Percentiles rank a stretch among this genome's conserved stretches.
Evolutionary conservation across 208 protist species (phyloP).

Genomic region (Wallacemonas sp.): DNA sequence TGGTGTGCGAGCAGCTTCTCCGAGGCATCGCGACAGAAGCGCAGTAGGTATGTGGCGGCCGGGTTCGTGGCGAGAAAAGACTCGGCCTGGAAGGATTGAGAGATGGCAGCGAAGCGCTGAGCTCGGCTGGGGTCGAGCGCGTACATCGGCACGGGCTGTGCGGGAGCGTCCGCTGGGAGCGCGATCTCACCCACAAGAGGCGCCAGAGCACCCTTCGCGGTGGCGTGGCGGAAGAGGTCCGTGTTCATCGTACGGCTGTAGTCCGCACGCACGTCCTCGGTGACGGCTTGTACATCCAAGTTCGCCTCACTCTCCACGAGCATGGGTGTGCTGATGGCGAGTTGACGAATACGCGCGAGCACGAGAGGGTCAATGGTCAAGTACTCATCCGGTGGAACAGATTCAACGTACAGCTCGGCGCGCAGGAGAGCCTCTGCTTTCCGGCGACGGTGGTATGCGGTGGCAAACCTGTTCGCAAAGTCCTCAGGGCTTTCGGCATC

Average conservation of each 20-base stretch:
- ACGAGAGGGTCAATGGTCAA: slow-evolving; percentile 66
- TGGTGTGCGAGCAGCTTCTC: slow-evolving; percentile 60
- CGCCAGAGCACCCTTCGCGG: slow-evolving; percentile 46
- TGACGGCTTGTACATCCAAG: slow-evolving; percentile 57
- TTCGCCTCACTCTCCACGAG: slow-evolving; percentile 76
- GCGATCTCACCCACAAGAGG: slow-evolving; percentile 42
- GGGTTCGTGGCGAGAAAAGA: slow-evolving; percentile 60
- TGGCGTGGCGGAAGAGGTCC: slow-evolving; percentile 71
- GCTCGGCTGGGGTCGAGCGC: slow-evolving; percentile 43
- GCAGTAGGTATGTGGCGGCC: slow-evolving; percentile 55
- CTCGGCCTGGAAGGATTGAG: slow-evolving; percentile 43
- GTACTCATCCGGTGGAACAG: slow-evolving; percentile 94
- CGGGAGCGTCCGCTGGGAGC: slow-evolving; percentile 24
- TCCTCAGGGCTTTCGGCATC: slow-evolving; percentile 88
- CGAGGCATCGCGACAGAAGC: slow-evolving; percentile 70
- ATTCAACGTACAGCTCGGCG: slow-evolving; percentile 92
- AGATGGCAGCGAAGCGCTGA: slow-evolving; percentile 45
- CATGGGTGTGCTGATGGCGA: slow-evolving; percentile 71
- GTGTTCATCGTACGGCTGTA: slow-evolving; percentile 91
- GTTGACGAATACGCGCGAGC: slow-evolving; percentile 53
- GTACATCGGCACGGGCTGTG: slow-evolving; percentile 31
- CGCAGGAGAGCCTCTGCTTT: slow-evolving; percentile 79
- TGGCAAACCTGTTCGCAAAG: slow-evolving; percentile 90
- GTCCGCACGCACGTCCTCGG: slow-evolving; percentile 84
- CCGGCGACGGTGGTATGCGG: slow-evolving; percentile 71